phyloP scores from a whole-genome alignment of 2,329 filamentous ascomycete genomes.

The Penicillium sp. region DNA sequence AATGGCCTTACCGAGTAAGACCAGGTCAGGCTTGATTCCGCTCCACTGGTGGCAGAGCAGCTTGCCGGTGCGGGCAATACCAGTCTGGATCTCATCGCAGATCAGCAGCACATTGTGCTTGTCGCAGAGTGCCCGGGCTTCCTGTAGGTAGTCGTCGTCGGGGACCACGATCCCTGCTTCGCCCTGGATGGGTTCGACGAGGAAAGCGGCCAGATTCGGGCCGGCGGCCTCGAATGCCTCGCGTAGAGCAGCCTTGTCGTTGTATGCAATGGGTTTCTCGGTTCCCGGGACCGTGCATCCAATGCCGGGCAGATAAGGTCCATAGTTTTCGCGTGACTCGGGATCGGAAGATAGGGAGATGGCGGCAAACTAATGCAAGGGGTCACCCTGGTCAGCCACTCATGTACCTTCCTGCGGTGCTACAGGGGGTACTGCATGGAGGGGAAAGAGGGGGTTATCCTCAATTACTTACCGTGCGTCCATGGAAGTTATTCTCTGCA shows the following conservation, averaged over 20 bases:
- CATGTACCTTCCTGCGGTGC: background rate
- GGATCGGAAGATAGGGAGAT: constrained; percentile 94
- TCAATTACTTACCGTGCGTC: constrained; percentile 68
- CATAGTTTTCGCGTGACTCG: constrained; percentile 94
- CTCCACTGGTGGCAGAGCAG: constrained; percentile 95
- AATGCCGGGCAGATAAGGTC: constrained; percentile 87
- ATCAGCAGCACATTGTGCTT: constrained; percentile 95
- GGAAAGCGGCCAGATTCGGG: constrained; percentile 81
- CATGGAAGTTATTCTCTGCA: constrained; percentile 91
- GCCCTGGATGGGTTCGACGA: constrained; percentile 95
- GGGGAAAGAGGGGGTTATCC: constrained; percentile 8
- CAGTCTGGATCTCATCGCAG: constrained; percentile 97
- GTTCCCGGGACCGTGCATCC: constrained; percentile 73
- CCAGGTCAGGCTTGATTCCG: constrained; percentile 89
- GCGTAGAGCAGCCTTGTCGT: constrained; percentile 76
- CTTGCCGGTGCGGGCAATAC: constrained; percentile 89
- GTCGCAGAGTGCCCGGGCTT: constrained; percentile 80
- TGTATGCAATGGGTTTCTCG: constrained; percentile 75
- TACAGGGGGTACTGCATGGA: background rate
- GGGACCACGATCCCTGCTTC: constrained; percentile 96
- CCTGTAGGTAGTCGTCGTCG: constrained; percentile 77
- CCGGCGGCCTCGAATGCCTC: constrained; percentile 75
- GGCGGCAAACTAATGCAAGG: constrained; percentile 68
- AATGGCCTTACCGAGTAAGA: constrained; percentile 94
- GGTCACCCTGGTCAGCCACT: constrained; percentile 2